A percentile compares a stretch with the other conserved stretches of the same genome.
These are phyloP conservation scores for Sporothrix brunneoviolacea DNA, from an alignment of 2,329 filamentous ascomycete genomes.

Conservation along the genomic window DNA sequence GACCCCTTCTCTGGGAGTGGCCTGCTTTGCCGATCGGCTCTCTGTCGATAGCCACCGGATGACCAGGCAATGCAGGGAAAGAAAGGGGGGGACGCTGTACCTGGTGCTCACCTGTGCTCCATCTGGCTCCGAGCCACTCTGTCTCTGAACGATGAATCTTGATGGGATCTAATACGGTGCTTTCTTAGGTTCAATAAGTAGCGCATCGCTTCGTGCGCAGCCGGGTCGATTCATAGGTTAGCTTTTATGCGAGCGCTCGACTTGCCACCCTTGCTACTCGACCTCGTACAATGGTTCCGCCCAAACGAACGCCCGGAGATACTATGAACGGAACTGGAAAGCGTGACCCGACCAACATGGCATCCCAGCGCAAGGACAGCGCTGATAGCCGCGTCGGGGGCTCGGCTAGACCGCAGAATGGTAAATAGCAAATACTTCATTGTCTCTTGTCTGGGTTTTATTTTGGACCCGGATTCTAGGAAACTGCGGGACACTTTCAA, in stretches of 20 bases:
- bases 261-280: constrained; percentile 20
- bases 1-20: too few relatives aligned
- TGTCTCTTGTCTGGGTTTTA: too few relatives aligned
- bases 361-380: constrained; percentile 29
- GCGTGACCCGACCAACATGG: constrained; percentile 27
- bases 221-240: neutral
- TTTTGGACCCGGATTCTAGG: too few relatives aligned
- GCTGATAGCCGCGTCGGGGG: constrained; percentile 22
- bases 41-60: too few relatives aligned
- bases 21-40: too few relatives aligned
- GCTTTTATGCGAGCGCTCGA: constrained; percentile 24
- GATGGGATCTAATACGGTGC: too few relatives aligned
- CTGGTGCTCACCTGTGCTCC: too few relatives aligned
- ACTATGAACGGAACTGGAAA: constrained; percentile 25
- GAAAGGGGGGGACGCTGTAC: too few relatives aligned
- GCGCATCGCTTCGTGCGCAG: neutral
- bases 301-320: constrained; percentile 27
- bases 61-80: too few relatives aligned
- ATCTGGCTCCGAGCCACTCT: too few relatives aligned
- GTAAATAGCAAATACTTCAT: constrained; percentile 23
- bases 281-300: constrained; percentile 28
- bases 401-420: constrained; percentile 32
- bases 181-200: neutral
- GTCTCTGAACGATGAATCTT: too few relatives aligned
- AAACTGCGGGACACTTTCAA: neutral